Evolutionary conservation across 306 rosid genomes (phyloP).

Genomic region (Vigna trinervia): DNA sequence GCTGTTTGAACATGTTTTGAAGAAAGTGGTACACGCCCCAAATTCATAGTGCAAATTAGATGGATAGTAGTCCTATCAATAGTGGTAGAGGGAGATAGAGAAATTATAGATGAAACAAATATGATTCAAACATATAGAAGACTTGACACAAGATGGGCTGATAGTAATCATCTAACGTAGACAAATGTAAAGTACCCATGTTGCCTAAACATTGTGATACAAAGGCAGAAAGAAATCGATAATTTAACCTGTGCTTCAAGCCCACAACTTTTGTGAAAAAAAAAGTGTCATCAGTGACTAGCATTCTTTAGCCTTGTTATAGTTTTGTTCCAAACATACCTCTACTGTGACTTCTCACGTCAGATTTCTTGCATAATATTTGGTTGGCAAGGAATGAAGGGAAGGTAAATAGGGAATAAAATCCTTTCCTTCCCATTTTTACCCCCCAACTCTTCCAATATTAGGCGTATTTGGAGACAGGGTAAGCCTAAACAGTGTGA

Average conservation of each 20-base stretch:
- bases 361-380: not conserved
- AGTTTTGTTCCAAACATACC: conserved; percentile 22
- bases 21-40: not conserved
- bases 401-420: not conserved
- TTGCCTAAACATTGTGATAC: conserved; percentile 21
- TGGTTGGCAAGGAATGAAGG: not conserved
- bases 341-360: conserved; percentile 2
- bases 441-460: not conserved
- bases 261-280: conserved; percentile 21
- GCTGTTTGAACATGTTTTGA: not conserved
- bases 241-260: conserved; percentile 16
- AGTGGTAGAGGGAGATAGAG: not conserved
- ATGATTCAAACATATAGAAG: conserved; percentile 18
- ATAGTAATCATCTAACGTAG: conserved; percentile 14
- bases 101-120: not conserved
- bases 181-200: conserved; percentile 3
- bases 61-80: not conserved
- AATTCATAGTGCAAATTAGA: not conserved
- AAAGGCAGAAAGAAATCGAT: not conserved
- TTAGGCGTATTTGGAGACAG: not conserved
- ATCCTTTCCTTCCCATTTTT: not conserved
- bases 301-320: not conserved
- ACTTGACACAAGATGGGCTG: conserved; percentile 10
- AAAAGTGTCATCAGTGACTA: not conserved
- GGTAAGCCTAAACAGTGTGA: not conserved